phyloP scores from a whole-genome alignment of 1,139 yeast genomes.

The Yamadazyma diospyri region DNA sequence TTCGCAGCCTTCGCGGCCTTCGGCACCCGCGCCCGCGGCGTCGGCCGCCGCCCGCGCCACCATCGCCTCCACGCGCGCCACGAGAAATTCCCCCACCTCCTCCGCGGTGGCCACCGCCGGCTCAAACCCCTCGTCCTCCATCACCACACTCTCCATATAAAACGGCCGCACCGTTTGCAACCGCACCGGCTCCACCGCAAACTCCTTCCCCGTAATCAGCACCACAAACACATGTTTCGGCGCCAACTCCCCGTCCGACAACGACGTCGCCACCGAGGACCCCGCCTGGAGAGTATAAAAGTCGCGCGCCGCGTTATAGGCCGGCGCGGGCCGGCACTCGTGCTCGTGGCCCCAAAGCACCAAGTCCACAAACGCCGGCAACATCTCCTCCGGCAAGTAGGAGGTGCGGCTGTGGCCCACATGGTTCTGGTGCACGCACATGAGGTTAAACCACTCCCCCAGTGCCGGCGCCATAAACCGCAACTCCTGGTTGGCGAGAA shows the following conservation, averaged over 20 bases:
- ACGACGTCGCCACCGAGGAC: constrained; percentile 88
- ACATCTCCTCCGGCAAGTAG: constrained; percentile 76
- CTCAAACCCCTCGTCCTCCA: constrained; percentile 52
- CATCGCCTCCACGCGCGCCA: constrained; percentile 61
- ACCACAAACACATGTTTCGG: constrained; percentile 73
- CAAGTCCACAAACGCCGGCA: constrained; percentile 79
- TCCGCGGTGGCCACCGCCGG: constrained; percentile 64
- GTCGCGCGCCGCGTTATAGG: constrained; percentile 59
- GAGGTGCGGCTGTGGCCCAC: constrained; percentile 77
- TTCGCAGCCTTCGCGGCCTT: constrained; percentile 17
- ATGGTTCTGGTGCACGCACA: constrained; percentile 92
- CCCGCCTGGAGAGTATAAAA: constrained; percentile 91
- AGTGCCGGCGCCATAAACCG: constrained; percentile 70
- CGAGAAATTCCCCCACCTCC: constrained; percentile 59
- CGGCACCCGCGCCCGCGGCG: constrained; percentile 42
- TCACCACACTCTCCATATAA: constrained; percentile 60
- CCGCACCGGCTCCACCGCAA: constrained; percentile 60
- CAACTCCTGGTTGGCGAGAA: constrained; percentile 78
- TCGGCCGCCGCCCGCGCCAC: constrained; percentile 55
- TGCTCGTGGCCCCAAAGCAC: constrained; percentile 98
- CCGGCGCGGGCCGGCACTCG: constrained; percentile 79
- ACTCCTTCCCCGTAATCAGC: constrained; percentile 56
- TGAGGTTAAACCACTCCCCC: constrained; percentile 73
- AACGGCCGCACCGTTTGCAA: constrained; percentile 82
- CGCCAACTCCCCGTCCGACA: constrained; percentile 80